phyloP scores from a whole-genome alignment of 768 basidiomycete species.

The Leccinum aurantiacum region DNA sequence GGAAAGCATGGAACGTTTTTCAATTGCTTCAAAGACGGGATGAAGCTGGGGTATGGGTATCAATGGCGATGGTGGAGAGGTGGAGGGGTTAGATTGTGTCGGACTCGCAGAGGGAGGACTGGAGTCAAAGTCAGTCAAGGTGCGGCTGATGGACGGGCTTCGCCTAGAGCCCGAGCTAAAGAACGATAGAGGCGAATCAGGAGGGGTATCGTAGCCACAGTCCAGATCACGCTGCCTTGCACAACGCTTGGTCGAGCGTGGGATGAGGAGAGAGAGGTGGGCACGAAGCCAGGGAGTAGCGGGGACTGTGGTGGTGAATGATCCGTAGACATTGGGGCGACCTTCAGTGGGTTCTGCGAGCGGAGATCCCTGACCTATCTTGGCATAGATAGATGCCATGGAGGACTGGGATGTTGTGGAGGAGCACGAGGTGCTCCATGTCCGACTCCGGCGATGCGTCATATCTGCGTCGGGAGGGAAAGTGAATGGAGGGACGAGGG shows the following conservation, averaged over 20 bases:
- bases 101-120: conserved; percentile 12
- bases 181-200: conserved; percentile 30
- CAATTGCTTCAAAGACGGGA: conserved; percentile 51
- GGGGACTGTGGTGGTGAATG: conserved; percentile 41
- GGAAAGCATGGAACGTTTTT: conserved; percentile 53
- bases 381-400: conserved; percentile 23
- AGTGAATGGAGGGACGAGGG: not conserved
- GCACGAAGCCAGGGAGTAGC: conserved; percentile 33
- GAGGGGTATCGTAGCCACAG: conserved; percentile 27
- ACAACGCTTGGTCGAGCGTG: conserved; percentile 8
- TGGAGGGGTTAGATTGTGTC: conserved; percentile 2
- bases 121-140: conserved; percentile 28
- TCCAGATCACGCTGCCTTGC: conserved; percentile 4
- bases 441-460: conserved; percentile 9
- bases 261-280: conserved; percentile 20
- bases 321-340: conserved; percentile 32
- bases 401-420: conserved; percentile 28
- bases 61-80: conserved; percentile 22
- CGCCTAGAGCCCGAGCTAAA: conserved; percentile 15
- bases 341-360: conserved; percentile 28
- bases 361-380: conserved; percentile 22
- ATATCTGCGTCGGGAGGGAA: not conserved
- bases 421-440: conserved; percentile 24
- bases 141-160: conserved; percentile 46
- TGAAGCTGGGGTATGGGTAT: conserved; percentile 27